Base-by-base conservation (phyloP, 257 asterid genomes). In the Scutellaria barbata region DNA sequence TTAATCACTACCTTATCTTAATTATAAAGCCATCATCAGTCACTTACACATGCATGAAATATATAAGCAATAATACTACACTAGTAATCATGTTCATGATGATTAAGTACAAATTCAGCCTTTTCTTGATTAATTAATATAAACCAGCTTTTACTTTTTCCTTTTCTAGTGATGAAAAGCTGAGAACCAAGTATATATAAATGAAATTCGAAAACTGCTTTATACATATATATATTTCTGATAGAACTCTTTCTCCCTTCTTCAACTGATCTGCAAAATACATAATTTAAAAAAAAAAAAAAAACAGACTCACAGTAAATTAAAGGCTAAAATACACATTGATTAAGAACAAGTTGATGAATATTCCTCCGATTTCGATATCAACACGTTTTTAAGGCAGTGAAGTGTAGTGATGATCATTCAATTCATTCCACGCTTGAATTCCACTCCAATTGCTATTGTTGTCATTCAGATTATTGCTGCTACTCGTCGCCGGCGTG, bases 391-490 rank as follows among this genome's bases (percentile, higher is more conserved):
- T 66, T 50, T 75, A 82, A 40, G 90, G 90, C 43, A 86, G 57
- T 45, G 81, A 65, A 80, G 72, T 76, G 68, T 71, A 85, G 58
- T 80, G 86, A 85, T 30, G 35, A 30, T 30, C 35, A 30, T 77
- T 77, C 80, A 82, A 57, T 48, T 77, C 86, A 56, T 62, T 77
- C 96, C 93, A 87, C 2, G 85, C 83, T 74, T 83, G 85, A 78
- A 82, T 61, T 8, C 82, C 88, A 75, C 79, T 82, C 91, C 91
- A 83, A 48, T 71, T 85, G 62, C 71, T 79, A 33, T 40, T 59
- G 57, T 72, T 77, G 11, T 75, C 84, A 67, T 73, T 80, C 10
- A 22, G 46, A 60, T 45, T 68, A 14, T 40, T 54, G 55, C 61
- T 25, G 69, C 66, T 56, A 47, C 72, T 61, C 6, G 66, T 72